These are phyloP conservation scores for Fusarium zealandicum DNA, from an alignment of 2,329 filamentous ascomycete species.

Conservation along the genomic window DNA sequence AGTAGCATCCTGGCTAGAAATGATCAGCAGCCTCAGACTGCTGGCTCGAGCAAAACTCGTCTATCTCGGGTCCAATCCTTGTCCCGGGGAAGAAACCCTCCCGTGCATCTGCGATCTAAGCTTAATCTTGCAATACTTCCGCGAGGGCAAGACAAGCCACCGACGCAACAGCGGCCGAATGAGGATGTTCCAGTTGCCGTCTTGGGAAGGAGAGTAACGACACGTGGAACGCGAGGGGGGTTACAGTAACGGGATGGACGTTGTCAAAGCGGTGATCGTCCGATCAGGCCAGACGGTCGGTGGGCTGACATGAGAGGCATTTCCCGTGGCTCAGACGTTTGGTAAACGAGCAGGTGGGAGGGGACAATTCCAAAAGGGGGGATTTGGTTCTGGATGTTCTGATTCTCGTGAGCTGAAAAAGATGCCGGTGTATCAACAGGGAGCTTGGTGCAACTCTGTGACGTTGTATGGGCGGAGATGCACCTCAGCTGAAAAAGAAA, in stretches of 20 bases:
- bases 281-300: conserved; percentile 12
- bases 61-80: conserved; percentile 11
- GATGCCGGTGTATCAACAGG: not conserved
- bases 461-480: conserved; percentile 3
- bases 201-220: not conserved
- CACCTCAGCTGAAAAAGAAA: conserved; percentile 23
- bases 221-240: not conserved
- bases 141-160: conserved; percentile 17
- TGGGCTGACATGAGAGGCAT: not conserved
- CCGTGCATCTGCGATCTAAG: conserved; percentile 15
- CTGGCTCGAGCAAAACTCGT: not conserved
- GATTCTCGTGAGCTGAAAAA: conserved; percentile 28
- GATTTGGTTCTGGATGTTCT: not conserved
- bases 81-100: not conserved
- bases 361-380: not conserved
- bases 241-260: not conserved
- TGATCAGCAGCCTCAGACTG: not conserved
- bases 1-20: not conserved
- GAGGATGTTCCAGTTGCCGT: not conserved
- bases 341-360: not conserved
- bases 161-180: not conserved
- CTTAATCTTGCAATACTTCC: conserved; percentile 19
- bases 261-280: conserved; percentile 16
- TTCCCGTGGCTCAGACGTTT: not conserved
- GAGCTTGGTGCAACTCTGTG: conserved; percentile 10